phyloP scores from a whole-genome alignment of 1,284 basidiomycete species.

The Puccinia horiana region DNA sequence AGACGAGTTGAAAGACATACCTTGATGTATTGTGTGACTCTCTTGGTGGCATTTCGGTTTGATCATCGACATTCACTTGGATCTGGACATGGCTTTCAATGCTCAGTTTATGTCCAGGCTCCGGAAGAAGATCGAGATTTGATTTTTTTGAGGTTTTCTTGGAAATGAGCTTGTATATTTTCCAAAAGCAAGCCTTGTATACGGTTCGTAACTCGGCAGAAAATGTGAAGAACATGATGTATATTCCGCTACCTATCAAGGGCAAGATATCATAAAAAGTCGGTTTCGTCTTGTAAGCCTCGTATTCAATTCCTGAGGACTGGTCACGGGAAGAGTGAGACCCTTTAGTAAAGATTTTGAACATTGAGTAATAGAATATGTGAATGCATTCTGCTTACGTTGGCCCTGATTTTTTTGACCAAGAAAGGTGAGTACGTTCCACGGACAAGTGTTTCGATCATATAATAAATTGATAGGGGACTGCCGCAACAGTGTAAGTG shows the following conservation, averaged over 20 bases:
- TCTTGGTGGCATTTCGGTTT: background rate
- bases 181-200: constrained; percentile 18
- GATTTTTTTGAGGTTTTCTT: background rate
- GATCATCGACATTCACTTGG: constrained; percentile 1
- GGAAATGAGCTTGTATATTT: background rate
- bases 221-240: constrained; percentile 40
- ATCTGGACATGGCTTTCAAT: background rate
- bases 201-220: constrained; percentile 12
- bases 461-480: constrained; percentile 47
- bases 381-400: background rate
- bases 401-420: constrained; percentile 19
- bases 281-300: background rate
- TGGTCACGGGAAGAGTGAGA: background rate
- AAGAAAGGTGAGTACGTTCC: constrained; percentile 21
- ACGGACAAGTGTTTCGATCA: constrained; percentile 5
- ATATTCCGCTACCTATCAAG: constrained; percentile 26
- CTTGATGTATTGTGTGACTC: background rate
- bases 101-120: background rate
- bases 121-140: background rate
- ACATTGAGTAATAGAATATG: background rate
- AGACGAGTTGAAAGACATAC: constrained; percentile 5
- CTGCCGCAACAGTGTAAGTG: constrained; percentile 31
- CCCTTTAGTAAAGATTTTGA: background rate
- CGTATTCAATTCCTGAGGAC: constrained; percentile 24
- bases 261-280: constrained; percentile 29